phyloP scores from a whole-genome alignment of 2,329 filamentous ascomycete genomes.

The Ascosphaera acerosa region DNA sequence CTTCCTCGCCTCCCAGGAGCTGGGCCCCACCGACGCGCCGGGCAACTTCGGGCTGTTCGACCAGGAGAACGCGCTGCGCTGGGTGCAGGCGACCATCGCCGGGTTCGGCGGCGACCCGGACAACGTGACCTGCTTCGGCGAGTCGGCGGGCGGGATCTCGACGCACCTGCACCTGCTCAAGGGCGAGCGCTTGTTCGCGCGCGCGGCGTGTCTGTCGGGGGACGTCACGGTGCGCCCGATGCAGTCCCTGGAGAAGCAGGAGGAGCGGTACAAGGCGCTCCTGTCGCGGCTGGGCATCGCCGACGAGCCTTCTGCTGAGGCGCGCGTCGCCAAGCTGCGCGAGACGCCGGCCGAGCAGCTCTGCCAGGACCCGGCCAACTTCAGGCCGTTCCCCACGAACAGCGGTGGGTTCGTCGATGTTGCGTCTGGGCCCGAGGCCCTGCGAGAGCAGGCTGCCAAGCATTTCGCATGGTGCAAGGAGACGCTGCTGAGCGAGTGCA shows the following conservation, averaged over 20 bases:
- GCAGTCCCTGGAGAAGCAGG: background rate
- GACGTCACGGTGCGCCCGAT: background rate
- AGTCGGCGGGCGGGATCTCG: conserved; percentile 20
- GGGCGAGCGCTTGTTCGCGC: background rate
- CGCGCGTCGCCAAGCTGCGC: background rate
- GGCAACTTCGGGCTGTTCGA: conserved; percentile 24
- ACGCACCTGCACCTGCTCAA: conserved; percentile 3
- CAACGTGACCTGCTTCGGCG: conserved; percentile 20
- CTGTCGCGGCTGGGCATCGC: background rate
- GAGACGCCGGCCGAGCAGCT: background rate
- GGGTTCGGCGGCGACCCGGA: conserved; percentile 19
- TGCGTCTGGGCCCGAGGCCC: background rate
- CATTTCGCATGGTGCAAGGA: background rate
- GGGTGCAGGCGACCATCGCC: conserved; percentile 17
- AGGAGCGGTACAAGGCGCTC: background rate
- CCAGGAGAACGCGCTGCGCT: conserved; percentile 19
- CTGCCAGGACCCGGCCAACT: background rate
- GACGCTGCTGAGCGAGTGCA: background rate
- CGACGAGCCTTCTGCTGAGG: background rate
- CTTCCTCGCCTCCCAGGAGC: conserved; percentile 24
- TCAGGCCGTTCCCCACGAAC: background rate
- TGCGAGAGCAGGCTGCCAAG: background rate
- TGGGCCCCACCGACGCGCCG: conserved; percentile 19
- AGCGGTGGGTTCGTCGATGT: background rate
- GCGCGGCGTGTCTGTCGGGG: conserved; percentile 1